Evolutionary conservation across 2,329 filamentous ascomycete species (phyloP).

Genomic region (Colletotrichum eleusines): DNA sequence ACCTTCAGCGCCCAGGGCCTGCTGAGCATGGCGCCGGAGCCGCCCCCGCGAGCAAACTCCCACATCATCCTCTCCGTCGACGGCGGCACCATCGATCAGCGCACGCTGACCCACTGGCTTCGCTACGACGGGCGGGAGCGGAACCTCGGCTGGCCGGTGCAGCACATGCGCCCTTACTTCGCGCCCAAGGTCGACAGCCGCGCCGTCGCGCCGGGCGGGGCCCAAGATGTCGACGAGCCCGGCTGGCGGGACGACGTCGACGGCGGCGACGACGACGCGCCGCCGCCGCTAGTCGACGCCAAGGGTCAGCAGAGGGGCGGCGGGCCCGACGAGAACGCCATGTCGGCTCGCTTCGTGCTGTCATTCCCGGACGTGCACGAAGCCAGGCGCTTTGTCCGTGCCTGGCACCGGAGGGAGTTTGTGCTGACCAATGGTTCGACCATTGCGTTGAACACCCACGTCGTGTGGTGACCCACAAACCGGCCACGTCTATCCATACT

Average conservation of each 20-base stretch:
- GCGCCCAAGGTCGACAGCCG: slow-evolving; percentile 24
- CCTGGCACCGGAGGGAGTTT: slow-evolving; percentile 55
- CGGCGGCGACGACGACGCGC: slow-evolving; percentile 8
- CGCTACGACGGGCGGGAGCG: slow-evolving; percentile 57
- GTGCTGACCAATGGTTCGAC: slow-evolving; percentile 6
- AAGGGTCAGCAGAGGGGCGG: not conserved
- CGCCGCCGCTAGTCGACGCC: slow-evolving; percentile 10
- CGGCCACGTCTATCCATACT: not conserved
- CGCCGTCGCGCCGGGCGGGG: not conserved
- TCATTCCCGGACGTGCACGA: slow-evolving; percentile 48
- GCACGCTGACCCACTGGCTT: slow-evolving; percentile 53
- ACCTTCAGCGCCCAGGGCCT: slow-evolving; percentile 38
- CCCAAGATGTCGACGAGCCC: not conserved
- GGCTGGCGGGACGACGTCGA: slow-evolving; percentile 1
- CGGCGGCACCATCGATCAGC: slow-evolving; percentile 47
- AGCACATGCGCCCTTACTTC: slow-evolving; percentile 38
- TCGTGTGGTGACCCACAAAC: slow-evolving; percentile 32
- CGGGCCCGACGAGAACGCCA: slow-evolving; percentile 23
- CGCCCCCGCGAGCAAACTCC: slow-evolving; percentile 43
- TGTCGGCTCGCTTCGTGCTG: slow-evolving; percentile 50
- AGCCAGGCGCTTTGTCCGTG: slow-evolving; percentile 56
- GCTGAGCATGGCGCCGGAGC: slow-evolving; percentile 38
- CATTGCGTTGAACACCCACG: slow-evolving; percentile 29
- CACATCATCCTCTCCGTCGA: slow-evolving; percentile 54
- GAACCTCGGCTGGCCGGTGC: slow-evolving; percentile 44